Evolutionary conservation across 208 protist species (phyloP).

Genomic region (Leishmania gerbilli): DNA sequence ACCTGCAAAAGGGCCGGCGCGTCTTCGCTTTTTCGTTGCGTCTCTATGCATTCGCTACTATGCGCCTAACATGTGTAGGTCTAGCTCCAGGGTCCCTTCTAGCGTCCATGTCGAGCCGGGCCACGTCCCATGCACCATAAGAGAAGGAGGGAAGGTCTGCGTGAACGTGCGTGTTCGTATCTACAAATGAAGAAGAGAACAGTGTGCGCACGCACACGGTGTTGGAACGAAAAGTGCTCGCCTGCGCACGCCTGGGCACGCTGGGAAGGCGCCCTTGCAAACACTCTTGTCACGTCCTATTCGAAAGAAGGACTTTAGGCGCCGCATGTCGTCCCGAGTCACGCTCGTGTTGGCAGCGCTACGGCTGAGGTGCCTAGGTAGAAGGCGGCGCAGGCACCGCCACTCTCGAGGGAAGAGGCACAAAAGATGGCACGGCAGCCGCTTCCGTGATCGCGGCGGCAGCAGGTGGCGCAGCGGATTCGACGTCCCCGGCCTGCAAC

Average conservation of each 20-base stretch:
- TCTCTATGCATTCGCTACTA: not conserved
- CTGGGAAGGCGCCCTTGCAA: not conserved
- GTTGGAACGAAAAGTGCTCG: no score
- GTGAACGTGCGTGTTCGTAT: not conserved
- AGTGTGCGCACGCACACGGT: not conserved
- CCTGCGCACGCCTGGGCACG: not conserved
- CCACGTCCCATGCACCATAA: not conserved
- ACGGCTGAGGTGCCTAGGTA: not conserved
- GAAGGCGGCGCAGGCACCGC: slow-evolving; percentile 7
- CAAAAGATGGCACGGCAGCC: not conserved
- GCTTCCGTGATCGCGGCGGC: not conserved
- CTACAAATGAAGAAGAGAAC: not conserved
- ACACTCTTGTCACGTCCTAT: not conserved
- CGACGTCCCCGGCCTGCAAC: not conserved
- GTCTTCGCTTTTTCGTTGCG: not conserved
- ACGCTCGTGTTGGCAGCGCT: not conserved
- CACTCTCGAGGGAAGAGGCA: slow-evolving; percentile 6
- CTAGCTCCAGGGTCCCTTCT: not conserved
- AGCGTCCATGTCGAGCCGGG: not conserved
- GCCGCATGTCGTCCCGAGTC: no score
- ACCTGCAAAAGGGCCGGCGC: not conserved
- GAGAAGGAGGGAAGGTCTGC: not conserved
- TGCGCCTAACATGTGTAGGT: not conserved
- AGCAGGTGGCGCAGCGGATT: not conserved
- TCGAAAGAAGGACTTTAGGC: not conserved